Conservation (phyloP, 1,284 basidiomycete species). For the Boletus mariae region DNA sequence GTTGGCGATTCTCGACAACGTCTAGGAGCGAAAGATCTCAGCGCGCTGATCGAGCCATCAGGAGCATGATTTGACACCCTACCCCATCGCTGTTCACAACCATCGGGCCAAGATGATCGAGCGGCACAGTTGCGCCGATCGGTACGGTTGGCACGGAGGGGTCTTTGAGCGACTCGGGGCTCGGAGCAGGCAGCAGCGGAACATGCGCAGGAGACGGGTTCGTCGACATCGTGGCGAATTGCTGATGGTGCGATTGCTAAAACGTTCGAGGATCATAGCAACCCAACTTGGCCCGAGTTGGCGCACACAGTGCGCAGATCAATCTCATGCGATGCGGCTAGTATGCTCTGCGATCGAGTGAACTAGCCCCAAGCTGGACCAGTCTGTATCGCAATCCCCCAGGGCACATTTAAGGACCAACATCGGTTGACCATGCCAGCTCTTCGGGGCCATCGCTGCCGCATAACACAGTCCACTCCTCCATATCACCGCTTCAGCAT, state of each 20-base stretch:
- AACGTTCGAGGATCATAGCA: neutral
- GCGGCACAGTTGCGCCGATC: slow-evolving; percentile 22
- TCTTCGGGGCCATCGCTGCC: neutral
- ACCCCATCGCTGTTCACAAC: slow-evolving; percentile 54
- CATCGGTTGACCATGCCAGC: neutral
- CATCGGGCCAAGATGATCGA: slow-evolving; percentile 52
- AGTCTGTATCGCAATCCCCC: slow-evolving; percentile 18
- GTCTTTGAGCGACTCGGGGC: slow-evolving; percentile 8
- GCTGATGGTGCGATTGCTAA: too few relatives aligned
- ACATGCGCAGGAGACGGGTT: neutral
- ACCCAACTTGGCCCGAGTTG: neutral
- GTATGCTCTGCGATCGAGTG: too few relatives aligned
- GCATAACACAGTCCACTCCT: neutral
- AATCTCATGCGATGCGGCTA: neutral
- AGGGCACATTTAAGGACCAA: slow-evolving; percentile 12
- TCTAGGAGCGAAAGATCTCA: slow-evolving; percentile 32
- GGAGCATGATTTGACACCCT: neutral
- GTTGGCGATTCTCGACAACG: slow-evolving; percentile 51
- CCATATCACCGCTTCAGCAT: slow-evolving; percentile 6
- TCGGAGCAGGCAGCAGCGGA: slow-evolving; percentile 12
- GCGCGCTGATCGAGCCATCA: too few relatives aligned
- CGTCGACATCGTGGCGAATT: slow-evolving; percentile 4
- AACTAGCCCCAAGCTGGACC: neutral
- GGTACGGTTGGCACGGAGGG: slow-evolving; percentile 9
- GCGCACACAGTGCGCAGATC: neutral